Conservation (phyloP, 1,139 yeast species). For the Arxiozyma telluris region DNA sequence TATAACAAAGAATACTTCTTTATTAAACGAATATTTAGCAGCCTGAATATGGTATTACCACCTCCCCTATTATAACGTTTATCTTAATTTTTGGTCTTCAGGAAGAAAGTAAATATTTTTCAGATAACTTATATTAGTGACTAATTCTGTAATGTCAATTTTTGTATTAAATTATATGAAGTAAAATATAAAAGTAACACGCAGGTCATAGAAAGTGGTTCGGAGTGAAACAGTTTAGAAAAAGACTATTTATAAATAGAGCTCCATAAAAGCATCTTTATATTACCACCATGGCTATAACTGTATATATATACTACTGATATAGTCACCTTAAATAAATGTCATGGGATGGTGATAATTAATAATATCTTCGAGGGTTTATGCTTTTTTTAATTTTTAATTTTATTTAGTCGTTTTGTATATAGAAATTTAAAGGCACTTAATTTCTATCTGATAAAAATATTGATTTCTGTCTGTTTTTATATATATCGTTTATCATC, state of each 20-base stretch:
- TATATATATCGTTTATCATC: no score
- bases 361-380: background rate
- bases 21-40: conserved; percentile 37
- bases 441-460: no score
- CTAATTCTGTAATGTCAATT: background rate
- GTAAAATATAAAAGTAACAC: background rate
- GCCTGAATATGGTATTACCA: conserved; percentile 9
- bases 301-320: no score
- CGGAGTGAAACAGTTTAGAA: background rate
- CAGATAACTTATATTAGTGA: background rate
- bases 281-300: background rate
- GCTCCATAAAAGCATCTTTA: background rate
- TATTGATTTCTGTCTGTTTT: no score
- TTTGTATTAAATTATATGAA: background rate
- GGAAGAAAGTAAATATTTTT: background rate
- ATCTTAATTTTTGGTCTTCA: no score
- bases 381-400: no score
- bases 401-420: no score
- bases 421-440: no score
- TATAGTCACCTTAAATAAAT: background rate
- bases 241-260: background rate
- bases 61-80: background rate
- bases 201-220: no score
- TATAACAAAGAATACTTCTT: conserved; percentile 42
- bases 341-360: background rate